These are phyloP conservation scores for Leccinum longicurvipes DNA, from an alignment of 768 basidiomycete genomes.

Conservation along the genomic window DNA sequence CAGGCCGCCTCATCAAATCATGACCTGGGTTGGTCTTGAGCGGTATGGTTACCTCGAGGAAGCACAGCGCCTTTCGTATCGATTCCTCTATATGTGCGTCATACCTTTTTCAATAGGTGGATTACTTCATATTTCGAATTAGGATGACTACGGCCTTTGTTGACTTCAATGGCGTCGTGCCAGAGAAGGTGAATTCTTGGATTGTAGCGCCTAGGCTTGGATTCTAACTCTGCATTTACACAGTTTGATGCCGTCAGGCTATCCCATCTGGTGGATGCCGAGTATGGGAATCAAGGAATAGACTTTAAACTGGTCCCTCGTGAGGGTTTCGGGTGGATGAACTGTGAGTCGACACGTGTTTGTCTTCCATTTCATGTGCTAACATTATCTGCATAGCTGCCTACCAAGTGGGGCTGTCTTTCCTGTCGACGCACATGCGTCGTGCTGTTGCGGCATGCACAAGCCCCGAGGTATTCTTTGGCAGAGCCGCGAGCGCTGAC, in stretches of 20 bases:
- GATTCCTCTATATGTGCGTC: conserved; percentile 98
- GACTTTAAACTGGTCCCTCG: conserved; percentile 98
- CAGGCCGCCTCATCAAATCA: conserved; percentile 97
- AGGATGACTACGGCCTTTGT: conserved; percentile 95
- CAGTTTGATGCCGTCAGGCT: conserved; percentile 95
- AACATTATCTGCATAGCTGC: conserved; percentile 53
- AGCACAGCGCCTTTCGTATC: conserved; percentile 88
- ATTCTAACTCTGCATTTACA: background rate
- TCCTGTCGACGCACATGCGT: conserved; percentile 90
- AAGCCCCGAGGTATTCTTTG: conserved; percentile 87
- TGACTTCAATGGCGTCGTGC: conserved; percentile 96
- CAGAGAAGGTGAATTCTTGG: conserved; percentile 69
- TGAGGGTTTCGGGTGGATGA: conserved; percentile 99
- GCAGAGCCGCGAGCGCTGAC: conserved; percentile 38
- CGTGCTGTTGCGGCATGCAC: conserved; percentile 95
- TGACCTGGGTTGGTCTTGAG: conserved; percentile 96
- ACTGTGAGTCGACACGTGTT: conserved; percentile 49
- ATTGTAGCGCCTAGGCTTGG: background rate
- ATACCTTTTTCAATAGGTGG: background rate
- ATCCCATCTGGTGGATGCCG: conserved; percentile 94
- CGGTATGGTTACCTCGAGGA: conserved; percentile 95
- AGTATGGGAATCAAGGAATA: conserved; percentile 93
- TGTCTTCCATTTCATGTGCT: background rate
- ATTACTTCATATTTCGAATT: conserved; percentile 3
- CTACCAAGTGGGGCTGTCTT: conserved; percentile 94